Conservation (phyloP, 495 filamentous ascomycete genomes). For the Daldinia decipiens region DNA sequence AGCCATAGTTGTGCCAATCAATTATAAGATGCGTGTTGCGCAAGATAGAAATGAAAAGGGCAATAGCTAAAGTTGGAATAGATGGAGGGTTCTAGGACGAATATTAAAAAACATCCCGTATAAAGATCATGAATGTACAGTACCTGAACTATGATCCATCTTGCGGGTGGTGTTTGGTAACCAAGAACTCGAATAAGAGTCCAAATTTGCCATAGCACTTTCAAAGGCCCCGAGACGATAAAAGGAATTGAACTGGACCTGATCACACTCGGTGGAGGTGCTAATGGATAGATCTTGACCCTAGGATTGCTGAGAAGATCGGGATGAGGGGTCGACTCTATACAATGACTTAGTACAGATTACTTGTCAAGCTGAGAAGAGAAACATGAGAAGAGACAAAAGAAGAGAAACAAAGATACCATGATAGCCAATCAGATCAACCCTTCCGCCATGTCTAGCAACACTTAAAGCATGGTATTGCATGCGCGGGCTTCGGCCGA, state of each 20-base stretch:
- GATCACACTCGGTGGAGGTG: constrained; percentile 67
- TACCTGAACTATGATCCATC: constrained; percentile 85
- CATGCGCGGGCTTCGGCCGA: constrained; percentile 96
- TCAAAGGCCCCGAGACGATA: constrained; percentile 80
- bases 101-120: constrained; percentile 10
- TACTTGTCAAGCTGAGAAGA: not conserved
- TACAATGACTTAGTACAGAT: constrained; percentile 29
- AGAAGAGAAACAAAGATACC: constrained; percentile 60
- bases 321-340: constrained; percentile 70
- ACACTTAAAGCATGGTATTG: constrained; percentile 97
- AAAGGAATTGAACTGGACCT: constrained; percentile 79
- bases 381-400: not conserved
- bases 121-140: not conserved
- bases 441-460: constrained; percentile 80
- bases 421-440: constrained; percentile 87
- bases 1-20: constrained; percentile 99
- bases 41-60: constrained; percentile 75
- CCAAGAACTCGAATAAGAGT: constrained; percentile 75
- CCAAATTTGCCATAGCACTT: constrained; percentile 83
- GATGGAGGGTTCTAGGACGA: constrained; percentile 85
- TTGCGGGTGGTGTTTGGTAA: constrained; percentile 74
- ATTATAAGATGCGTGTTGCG: constrained; percentile 86
- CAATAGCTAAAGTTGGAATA: constrained; percentile 86
- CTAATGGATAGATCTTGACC: constrained; percentile 74
- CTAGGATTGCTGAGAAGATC: constrained; percentile 71